phyloP scores from a whole-genome alignment of 208 protist species.

The Novymonas esmeraldas region DNA sequence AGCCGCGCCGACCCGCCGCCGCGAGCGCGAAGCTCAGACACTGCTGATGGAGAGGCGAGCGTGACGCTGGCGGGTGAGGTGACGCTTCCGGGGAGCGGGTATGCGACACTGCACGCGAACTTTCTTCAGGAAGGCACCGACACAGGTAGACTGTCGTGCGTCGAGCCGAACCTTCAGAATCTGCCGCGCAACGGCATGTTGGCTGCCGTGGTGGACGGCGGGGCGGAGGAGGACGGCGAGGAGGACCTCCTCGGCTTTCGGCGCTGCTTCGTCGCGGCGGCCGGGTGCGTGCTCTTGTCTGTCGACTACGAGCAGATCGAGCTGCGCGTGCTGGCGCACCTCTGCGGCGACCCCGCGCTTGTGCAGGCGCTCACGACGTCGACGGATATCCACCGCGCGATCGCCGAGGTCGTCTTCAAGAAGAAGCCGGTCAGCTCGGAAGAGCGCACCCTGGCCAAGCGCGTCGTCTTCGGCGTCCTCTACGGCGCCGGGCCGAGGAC shows the following conservation, averaged over 20 bases:
- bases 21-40: neutral
- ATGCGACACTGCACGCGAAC: constrained; percentile 64
- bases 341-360: constrained; percentile 72
- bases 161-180: constrained; percentile 91
- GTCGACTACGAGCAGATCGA: constrained; percentile 94
- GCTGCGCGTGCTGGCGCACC: constrained; percentile 89
- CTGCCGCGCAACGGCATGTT: constrained; percentile 60
- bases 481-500: constrained; percentile 83
- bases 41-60: constrained; percentile 19
- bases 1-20: constrained; percentile 1
- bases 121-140: constrained; percentile 91
- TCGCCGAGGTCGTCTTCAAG: constrained; percentile 80
- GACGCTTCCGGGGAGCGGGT: constrained; percentile 28
- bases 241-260: constrained; percentile 67
- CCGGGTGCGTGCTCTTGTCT: constrained; percentile 63
- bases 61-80: constrained; percentile 10
- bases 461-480: constrained; percentile 86
- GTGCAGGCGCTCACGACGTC: constrained; percentile 63
- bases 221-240: constrained; percentile 15
- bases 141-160: constrained; percentile 88
- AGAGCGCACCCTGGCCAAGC: constrained; percentile 81
- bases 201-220: neutral
- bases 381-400: constrained; percentile 77
- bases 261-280: constrained; percentile 74
- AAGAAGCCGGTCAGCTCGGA: constrained; percentile 66